Base-by-base conservation (phyloP, 805 yeast genomes). In the Priceomyces melissophilus region DNA sequence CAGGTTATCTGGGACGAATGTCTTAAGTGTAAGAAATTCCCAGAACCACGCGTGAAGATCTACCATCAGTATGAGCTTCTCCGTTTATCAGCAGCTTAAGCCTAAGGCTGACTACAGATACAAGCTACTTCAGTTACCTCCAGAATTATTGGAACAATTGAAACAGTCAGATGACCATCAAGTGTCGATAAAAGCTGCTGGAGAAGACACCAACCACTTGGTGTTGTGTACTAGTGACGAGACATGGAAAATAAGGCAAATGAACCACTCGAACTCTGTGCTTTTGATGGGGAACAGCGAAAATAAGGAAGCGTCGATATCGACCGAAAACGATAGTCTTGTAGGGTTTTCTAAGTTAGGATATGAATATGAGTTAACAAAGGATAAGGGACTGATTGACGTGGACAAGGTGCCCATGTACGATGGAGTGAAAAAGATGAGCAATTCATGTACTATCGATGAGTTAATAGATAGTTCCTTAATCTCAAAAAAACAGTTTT, bases 241-340 rank as follows among this genome's bases (percentile, higher is more conserved):
- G 38, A 84, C 95, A 0, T 89, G 78, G 76, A 67, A 70, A 34
- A 51, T 89, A 12, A 71, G 87, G 39, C 90, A 84, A 53, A 82
- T 85, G 67, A 87, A 87, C 55, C 97, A 91, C 59, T 85, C 96
- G 6, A 89, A 91, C 58, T 76, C 91, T 3, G 81, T 86, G n/a
- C 57, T 88, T 49, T 45, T 89, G 15, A 55, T 78, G 56, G 58
- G 58, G 10, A 58, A 55, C 33, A 14, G 39, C 9, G 12, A 13
- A 10, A 28, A 27, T 17, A 13, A 30, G 12, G 35, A 31, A 3
- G 17, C 29, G 13, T 6, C 28, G 10, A 28, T 16, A 14, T 48
- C 38, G 7, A 15, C 23, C n/a, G 30, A 43, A 8, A 43, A 40
- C 14, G 32, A 43, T 34, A 33, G 33, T 8, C 35, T 66, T 23